Percentiles rank a stretch among this genome's conserved stretches.
Conservation (phyloP, 768 basidiomycete species). For the Suillus subluteus region DNA sequence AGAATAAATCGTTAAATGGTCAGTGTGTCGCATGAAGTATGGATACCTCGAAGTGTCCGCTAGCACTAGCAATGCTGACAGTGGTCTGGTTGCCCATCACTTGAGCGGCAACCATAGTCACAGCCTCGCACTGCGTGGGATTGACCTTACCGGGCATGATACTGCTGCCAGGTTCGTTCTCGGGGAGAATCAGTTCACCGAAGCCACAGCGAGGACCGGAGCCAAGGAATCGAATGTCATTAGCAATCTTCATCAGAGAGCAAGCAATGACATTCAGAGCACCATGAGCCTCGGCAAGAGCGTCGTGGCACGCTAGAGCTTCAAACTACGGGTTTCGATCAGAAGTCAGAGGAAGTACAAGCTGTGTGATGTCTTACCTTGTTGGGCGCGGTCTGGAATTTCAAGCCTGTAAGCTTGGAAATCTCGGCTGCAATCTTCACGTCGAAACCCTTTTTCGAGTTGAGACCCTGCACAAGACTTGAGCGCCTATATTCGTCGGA, state of each 20-base stretch:
- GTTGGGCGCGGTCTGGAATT: conserved; percentile 97
- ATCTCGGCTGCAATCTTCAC: conserved; percentile 92
- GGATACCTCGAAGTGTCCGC: conserved; percentile 92
- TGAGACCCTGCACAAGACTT: conserved; percentile 70
- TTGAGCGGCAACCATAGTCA: conserved; percentile 98
- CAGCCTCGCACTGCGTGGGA: conserved; percentile 97
- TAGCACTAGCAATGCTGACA: conserved; percentile 90
- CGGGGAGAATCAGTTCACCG: conserved; percentile 91
- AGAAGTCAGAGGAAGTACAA: neutral
- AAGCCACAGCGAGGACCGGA: conserved; percentile 98
- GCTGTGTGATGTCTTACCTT: conserved; percentile 58
- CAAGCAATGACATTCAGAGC: conserved; percentile 96
- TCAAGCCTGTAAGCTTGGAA: conserved; percentile 85
- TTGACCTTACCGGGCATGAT: conserved; percentile 99
- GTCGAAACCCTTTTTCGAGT: conserved; percentile 96
- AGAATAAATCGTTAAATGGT: conserved; percentile 13
- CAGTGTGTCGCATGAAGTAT: conserved; percentile 10
- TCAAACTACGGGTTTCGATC: conserved; percentile 68
- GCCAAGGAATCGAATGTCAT: conserved; percentile 97
- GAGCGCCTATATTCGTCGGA: conserved; percentile 8
- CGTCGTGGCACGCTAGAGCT: conserved; percentile 95
- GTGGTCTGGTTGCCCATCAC: conserved; percentile 97
- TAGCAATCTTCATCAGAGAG: conserved; percentile 99
- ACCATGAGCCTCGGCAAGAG: conserved; percentile 97
- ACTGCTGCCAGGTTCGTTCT: conserved; percentile 98